phyloP scores from a whole-genome alignment of 768 basidiomycete species.

The Termitomyces sp. region DNA sequence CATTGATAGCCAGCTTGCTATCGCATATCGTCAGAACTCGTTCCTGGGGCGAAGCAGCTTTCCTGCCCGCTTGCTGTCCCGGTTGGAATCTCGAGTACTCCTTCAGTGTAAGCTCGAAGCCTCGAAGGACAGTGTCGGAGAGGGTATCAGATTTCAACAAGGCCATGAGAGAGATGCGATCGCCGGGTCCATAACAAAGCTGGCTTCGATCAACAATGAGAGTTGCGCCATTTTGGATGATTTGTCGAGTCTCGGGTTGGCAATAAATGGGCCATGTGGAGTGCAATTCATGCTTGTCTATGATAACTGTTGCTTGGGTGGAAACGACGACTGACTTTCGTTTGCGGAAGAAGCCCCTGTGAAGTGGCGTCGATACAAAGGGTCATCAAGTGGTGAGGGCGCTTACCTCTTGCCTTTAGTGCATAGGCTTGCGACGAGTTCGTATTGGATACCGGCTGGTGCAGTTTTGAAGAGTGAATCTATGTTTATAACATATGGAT shows the following conservation, averaged over 20 bases:
- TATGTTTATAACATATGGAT: not conserved
- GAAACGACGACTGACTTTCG: slow-evolving; percentile 69
- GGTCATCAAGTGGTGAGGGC: not conserved
- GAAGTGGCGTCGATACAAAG: slow-evolving; percentile 2
- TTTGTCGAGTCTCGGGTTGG: slow-evolving; percentile 70
- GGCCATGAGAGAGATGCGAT: slow-evolving; percentile 71
- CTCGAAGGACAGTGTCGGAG: slow-evolving; percentile 71
- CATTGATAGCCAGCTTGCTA: slow-evolving; percentile 69
- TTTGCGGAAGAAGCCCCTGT: slow-evolving; percentile 81
- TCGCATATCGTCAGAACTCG: slow-evolving; percentile 59
- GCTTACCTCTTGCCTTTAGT: slow-evolving; percentile 81
- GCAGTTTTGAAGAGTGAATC: not conserved
- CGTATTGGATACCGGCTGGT: slow-evolving; percentile 83
- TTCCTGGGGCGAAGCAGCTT: slow-evolving; percentile 51
- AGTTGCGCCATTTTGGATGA: slow-evolving; percentile 65
- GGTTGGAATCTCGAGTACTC: slow-evolving; percentile 79
- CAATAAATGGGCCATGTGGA: slow-evolving; percentile 91
- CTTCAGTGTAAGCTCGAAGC: slow-evolving; percentile 78
- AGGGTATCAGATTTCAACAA: slow-evolving; percentile 70
- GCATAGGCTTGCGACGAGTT: slow-evolving; percentile 85
- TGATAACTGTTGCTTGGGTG: slow-evolving; percentile 69
- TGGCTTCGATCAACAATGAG: slow-evolving; percentile 74
- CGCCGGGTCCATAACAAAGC: slow-evolving; percentile 85
- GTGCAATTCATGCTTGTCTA: slow-evolving; percentile 93
- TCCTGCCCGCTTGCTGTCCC: slow-evolving; percentile 56